These are phyloP conservation scores for Achaetomium macrosporum DNA, from an alignment of 2,329 filamentous ascomycete genomes.

Conservation along the genomic window DNA sequence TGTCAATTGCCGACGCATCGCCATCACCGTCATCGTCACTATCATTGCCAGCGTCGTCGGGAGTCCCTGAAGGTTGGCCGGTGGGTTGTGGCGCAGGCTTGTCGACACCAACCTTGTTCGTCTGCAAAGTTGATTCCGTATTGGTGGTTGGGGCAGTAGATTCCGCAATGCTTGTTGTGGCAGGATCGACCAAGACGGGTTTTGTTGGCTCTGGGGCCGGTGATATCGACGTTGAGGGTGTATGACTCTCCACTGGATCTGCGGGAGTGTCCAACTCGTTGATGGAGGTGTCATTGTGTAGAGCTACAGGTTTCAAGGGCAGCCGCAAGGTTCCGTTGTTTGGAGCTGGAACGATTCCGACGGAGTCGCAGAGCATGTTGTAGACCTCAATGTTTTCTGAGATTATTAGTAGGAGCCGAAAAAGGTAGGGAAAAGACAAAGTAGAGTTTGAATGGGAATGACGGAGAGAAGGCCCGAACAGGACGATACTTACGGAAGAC, in stretches of 20 bases:
- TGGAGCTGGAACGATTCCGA: constrained; percentile 64
- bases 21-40: constrained; percentile 12
- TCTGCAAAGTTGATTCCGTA: constrained; percentile 6
- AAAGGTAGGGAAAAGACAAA: neutral
- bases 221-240: constrained; percentile 13
- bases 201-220: constrained; percentile 5
- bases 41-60: constrained; percentile 4
- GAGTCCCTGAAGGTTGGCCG: constrained; percentile 10
- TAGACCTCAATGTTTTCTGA: constrained; percentile 91
- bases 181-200: constrained; percentile 16
- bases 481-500: constrained; percentile 68
- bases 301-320: constrained; percentile 57
- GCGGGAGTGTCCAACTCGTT: constrained; percentile 41
- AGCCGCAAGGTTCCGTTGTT: constrained; percentile 86
- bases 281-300: constrained; percentile 51
- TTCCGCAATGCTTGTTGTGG: constrained; percentile 12
- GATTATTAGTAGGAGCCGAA: constrained; percentile 20
- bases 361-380: constrained; percentile 85
- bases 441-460: neutral
- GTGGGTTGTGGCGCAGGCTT: constrained; percentile 22
- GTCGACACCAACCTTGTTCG: constrained; percentile 24
- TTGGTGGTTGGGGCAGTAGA: constrained; percentile 14
- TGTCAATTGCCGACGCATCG: constrained; percentile 28
- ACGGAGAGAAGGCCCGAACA: neutral
- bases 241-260: constrained; percentile 42